Evolutionary conservation across 305 asterid genomes (phyloP), one percentile per base, ranked within the genome.

Genomic region (Petunia hybrid): DNA sequence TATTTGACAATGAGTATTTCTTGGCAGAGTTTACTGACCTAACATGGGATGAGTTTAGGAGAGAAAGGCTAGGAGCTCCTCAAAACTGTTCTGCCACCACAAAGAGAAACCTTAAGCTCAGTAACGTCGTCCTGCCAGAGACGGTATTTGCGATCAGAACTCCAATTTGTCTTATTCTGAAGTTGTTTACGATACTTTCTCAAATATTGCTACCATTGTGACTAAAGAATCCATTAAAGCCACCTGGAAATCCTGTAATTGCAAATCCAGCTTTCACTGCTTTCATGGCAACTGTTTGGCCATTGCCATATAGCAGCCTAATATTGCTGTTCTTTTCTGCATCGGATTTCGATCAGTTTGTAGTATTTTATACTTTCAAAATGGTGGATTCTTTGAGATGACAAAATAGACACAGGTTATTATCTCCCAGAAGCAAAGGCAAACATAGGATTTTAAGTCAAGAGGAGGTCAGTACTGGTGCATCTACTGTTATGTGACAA

Each of bases 61-160:
- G 70, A 78, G 90, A 93, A 59, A 88, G 76, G 75, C 78, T 96
- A 83, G 99, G 99, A 83, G 99, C 98, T 65, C 92, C 98, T 85
- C 98, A 96, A 83, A 93, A 96, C 89, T 96, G 99, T 86, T 96
- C 98, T 56, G 99, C 99, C 75, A 96, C 98, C 73, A 81, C 83
- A 40, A 93, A 78, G 83, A 96, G 98, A 79, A 96, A 85, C 82
- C 97, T 93, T 88, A 89, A 92, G 88, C 88, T 90, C 84, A 86
- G 97, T 6, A 84, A 83, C 78, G 89, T n/a, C 9, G 76, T 83
- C 79, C 89, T 92, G 65, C 98, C 99, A 0, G 91, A 84, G 67
- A 86, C 79, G 93, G 98, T 96, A 96, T 80, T 66, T 79, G 22
- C 45, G 46, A 45, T 57, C 57, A 45, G 60, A 78, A 51, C 46